A percentile compares a stretch with the other conserved stretches of the same genome.
These are phyloP conservation scores for Gynandropsis gynandra DNA, from an alignment of 345 rosid species.

Conservation along the genomic window DNA sequence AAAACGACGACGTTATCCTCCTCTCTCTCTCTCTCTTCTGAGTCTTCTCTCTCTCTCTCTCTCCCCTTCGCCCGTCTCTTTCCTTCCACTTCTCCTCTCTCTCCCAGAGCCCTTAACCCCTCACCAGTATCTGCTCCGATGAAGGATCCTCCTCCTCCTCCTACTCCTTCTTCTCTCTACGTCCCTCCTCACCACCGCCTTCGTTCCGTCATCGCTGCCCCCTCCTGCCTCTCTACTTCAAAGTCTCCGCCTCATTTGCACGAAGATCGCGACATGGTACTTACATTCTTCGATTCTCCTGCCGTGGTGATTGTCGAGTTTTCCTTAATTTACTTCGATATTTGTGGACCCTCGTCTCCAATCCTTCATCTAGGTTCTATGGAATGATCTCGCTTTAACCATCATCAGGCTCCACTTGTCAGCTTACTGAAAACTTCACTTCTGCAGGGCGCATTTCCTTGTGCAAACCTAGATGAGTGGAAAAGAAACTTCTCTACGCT, in stretches of 20 bases:
- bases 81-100: conserved; percentile 3
- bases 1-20: too few species aligned
- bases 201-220: conserved; percentile 34
- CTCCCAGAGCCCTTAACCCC: conserved; percentile 27
- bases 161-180: conserved; percentile 56
- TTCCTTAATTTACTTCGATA: not conserved
- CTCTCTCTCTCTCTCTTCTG: too few species aligned
- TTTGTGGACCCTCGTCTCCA: too few species aligned
- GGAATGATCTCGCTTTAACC: not conserved
- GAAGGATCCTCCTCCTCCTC: conserved; percentile 73
- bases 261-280: conserved; percentile 18
- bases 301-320: conserved; percentile 13
- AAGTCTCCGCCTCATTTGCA: conserved; percentile 28
- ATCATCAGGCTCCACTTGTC: not conserved
- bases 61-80: conserved; percentile 7
- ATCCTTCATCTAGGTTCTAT: not conserved
- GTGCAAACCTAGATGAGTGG: conserved; percentile 58
- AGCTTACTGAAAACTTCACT: not conserved
- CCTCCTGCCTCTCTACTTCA: conserved; percentile 22
- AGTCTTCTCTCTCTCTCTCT: not conserved
- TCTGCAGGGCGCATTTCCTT: conserved; percentile 34
- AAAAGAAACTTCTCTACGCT: conserved; percentile 49
- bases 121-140: conserved; percentile 30
- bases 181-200: conserved; percentile 76
- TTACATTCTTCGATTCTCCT: conserved; percentile 8